A percentile compares a stretch with the other conserved stretches of the same genome.
These are phyloP conservation scores for Kodamaea neixiangensis DNA, from an alignment of 805 yeast genomes.

Conservation along the genomic window DNA sequence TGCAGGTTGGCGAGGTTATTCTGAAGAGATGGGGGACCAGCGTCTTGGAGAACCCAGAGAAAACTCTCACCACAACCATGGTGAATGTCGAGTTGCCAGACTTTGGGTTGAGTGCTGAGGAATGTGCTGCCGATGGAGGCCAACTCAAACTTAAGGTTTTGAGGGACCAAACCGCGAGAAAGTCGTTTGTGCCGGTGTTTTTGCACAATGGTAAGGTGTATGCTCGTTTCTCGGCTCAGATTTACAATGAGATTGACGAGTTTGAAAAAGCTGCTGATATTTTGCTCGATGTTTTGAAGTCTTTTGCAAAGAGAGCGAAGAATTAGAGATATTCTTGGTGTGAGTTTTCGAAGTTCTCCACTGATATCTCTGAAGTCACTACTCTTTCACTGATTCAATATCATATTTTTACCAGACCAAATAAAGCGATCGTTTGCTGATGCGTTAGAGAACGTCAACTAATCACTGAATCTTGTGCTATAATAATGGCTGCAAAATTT, in stretches of 20 bases:
- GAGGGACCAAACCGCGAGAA: conserved; percentile 14
- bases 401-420: no score
- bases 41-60: conserved; percentile 36
- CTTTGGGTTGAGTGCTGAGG: conserved; percentile 14
- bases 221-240: conserved; percentile 58
- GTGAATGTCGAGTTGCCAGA: conserved; percentile 43
- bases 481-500: no score
- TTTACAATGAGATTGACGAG: conserved; percentile 61
- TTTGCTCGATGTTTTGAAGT: conserved; percentile 25
- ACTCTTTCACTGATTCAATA: no score
- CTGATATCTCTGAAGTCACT: no score
- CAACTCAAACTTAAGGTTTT: not conserved
- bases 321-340: no score
- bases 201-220: conserved; percentile 34
- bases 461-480: no score
- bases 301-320: not conserved
- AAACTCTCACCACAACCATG: conserved; percentile 43
- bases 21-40: conserved; percentile 41
- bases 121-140: not conserved
- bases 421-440: no score
- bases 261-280: conserved; percentile 48
- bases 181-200: conserved; percentile 51
- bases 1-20: conserved; percentile 41
- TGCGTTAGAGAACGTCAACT: no score
- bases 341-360: no score